Percentiles rank a stretch among this genome's conserved stretches.
Conservation (phyloP, 2,329 filamentous ascomycete species). For the Trichoderma pleuroti region DNA sequence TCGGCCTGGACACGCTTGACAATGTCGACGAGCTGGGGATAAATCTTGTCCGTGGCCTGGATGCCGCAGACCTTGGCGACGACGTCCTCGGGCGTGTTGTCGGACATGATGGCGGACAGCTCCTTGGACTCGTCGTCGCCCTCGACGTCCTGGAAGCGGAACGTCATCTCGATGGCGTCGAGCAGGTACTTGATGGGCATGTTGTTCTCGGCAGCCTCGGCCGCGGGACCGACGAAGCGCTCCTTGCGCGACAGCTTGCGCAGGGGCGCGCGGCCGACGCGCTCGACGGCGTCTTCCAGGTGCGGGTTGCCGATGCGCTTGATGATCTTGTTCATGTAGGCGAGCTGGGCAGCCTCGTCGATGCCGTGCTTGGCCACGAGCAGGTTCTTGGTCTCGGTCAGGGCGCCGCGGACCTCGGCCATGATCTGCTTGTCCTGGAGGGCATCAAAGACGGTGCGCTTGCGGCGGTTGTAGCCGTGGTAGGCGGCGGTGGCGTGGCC, state of each 20-base stretch:
- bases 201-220: conserved; percentile 79
- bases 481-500: conserved; percentile 95
- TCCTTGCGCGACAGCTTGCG: conserved; percentile 94
- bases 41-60: conserved; percentile 72
- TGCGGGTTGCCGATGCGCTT: conserved; percentile 89
- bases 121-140: conserved; percentile 86
- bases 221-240: conserved; percentile 89
- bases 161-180: conserved; percentile 81
- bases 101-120: conserved; percentile 80
- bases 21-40: conserved; percentile 67
- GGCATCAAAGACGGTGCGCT: conserved; percentile 85
- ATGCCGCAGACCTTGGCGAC: conserved; percentile 80
- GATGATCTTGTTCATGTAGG: conserved; percentile 91
- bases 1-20: conserved; percentile 82
- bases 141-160: conserved; percentile 92
- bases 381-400: conserved; percentile 80
- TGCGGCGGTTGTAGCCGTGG: conserved; percentile 83
- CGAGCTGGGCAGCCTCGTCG: conserved; percentile 66
- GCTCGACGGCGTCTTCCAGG: conserved; percentile 87
- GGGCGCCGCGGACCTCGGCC: conserved; percentile 71
- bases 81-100: conserved; percentile 68
- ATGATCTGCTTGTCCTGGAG: conserved; percentile 78
- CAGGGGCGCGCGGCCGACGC: conserved; percentile 89
- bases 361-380: conserved; percentile 88
- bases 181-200: conserved; percentile 71